Conservation (phyloP, 805 yeast species). For the Ogataea ramenticola region DNA sequence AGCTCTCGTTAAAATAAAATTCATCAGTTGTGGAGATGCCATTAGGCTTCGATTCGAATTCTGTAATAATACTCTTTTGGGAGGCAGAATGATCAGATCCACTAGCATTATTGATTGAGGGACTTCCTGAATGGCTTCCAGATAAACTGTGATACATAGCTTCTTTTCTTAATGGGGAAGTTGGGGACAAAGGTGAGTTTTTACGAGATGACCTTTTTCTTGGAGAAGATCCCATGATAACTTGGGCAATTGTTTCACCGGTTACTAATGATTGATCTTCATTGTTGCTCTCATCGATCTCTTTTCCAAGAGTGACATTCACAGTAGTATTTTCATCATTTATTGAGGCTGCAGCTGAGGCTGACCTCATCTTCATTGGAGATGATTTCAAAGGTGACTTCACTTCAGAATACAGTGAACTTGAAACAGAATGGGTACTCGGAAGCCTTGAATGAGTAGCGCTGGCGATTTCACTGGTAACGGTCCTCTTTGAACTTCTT, state of each 20-base stretch:
- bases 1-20: conserved; percentile 16
- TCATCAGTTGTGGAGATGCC: conserved; percentile 13
- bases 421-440: conserved; percentile 5
- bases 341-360: background rate
- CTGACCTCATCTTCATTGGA: conserved; percentile 3
- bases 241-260: conserved; percentile 1
- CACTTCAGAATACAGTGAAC: background rate
- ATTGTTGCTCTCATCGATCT: background rate
- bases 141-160: background rate
- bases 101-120: background rate
- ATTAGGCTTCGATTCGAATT: conserved; percentile 2
- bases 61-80: background rate
- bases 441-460: conserved; percentile 4
- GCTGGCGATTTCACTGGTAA: conserved; percentile 8
- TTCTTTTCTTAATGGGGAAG: conserved; percentile 9
- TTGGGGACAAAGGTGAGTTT: conserved; percentile 11
- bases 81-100: background rate
- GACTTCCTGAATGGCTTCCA: background rate
- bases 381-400: background rate
- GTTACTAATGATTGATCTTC: background rate
- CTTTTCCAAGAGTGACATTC: too few relatives aligned
- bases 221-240: conserved; percentile 24
- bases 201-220: conserved; percentile 19
- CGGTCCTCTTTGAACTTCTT: conserved; percentile 13
- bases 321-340: background rate